Conservation (phyloP, 208 protist species). For the Trypanosoma avium region DNA sequence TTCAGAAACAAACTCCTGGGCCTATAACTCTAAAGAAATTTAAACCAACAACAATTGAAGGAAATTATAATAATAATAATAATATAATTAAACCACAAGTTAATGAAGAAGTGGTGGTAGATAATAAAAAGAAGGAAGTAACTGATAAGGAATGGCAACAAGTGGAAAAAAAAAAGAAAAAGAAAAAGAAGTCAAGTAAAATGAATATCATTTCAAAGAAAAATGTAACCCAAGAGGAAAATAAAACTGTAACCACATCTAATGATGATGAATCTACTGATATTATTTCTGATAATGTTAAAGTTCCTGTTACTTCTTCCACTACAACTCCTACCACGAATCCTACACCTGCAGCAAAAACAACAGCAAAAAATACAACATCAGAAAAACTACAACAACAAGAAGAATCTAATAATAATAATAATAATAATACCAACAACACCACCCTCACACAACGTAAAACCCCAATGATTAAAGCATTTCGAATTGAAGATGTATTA, state of each 20-base stretch:
- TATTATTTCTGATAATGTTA: no score
- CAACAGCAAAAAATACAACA: not conserved
- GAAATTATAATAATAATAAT: no score
- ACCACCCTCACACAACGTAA: conserved; percentile 47
- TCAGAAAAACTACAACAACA: no score
- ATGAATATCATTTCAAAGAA: not conserved
- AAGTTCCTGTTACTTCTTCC: not conserved
- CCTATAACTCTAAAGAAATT: no score
- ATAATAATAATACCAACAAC: no score
- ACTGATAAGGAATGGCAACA: not conserved
- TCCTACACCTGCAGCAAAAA: not conserved
- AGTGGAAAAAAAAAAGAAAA: not conserved
- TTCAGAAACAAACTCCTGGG: no score
- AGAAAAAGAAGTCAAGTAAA: not conserved
- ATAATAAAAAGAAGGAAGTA: not conserved
- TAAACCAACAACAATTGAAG: no score
- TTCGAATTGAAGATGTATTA: conserved; percentile 74
- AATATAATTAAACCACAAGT: no score
- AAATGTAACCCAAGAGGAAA: not conserved
- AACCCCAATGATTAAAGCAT: conserved; percentile 83
- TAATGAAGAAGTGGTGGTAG: not conserved
- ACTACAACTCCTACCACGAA: not conserved
- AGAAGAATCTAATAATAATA: no score
- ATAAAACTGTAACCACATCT: not conserved
- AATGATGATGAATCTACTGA: no score